A percentile compares a stretch with the other conserved stretches of the same genome.
Evolutionary conservation across 257 asterid species (phyloP).

Genomic region (Cordia subcordata): DNA sequence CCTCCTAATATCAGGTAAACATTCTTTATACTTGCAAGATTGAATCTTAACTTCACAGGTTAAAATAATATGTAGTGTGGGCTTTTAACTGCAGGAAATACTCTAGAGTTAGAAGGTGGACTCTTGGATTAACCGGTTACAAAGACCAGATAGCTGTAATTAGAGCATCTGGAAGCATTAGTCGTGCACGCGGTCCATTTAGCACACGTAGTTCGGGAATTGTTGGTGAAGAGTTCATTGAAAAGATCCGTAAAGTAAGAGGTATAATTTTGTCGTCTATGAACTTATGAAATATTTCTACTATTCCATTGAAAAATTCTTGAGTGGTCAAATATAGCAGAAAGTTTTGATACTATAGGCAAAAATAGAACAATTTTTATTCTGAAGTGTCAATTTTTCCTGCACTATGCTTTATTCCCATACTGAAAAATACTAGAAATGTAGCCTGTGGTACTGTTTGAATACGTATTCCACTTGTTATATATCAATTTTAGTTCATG

Average conservation of each 20-base stretch:
- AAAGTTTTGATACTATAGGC: too few relatives aligned
- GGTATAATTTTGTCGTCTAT: constrained; percentile 40
- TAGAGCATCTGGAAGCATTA: constrained; percentile 97
- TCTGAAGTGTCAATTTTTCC: too few relatives aligned
- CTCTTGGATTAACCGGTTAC: constrained; percentile 75
- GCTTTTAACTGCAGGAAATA: constrained; percentile 52
- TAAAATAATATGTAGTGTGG: not conserved
- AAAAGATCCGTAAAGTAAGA: constrained; percentile 72
- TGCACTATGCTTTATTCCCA: too few relatives aligned
- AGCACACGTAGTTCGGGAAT: constrained; percentile 75
- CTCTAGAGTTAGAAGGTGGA: constrained; percentile 74
- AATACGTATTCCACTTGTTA: too few relatives aligned
- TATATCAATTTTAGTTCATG: too few relatives aligned
- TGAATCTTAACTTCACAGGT: not conserved
- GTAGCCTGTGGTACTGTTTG: too few relatives aligned
- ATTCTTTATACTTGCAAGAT: too few relatives aligned
- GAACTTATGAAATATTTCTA: not conserved
- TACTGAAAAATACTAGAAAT: too few relatives aligned
- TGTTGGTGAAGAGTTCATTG: constrained; percentile 81
- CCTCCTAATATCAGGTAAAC: too few relatives aligned
- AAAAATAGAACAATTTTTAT: too few relatives aligned
- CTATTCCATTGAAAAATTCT: not conserved
- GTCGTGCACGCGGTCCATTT: constrained; percentile 63
- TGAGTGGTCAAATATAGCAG: not conserved
- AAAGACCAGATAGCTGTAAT: constrained; percentile 74